phyloP scores from a whole-genome alignment of 805 yeast species.

The Barnettozyma siamensis region DNA sequence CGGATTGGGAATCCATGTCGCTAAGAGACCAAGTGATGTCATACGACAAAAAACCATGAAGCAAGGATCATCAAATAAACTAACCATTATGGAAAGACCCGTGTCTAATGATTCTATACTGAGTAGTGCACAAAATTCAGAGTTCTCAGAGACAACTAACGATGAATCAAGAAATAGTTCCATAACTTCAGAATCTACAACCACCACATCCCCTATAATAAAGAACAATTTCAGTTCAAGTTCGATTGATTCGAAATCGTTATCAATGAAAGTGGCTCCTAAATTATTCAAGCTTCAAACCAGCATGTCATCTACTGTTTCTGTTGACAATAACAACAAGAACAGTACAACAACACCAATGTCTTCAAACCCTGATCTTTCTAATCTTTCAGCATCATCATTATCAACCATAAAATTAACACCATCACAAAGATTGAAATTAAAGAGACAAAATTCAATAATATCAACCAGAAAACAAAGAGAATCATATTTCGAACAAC shows the following conservation, averaged over 20 bases:
- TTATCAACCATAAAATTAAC: constrained; percentile 26
- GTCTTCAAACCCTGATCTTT: constrained; percentile 3
- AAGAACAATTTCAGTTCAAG: constrained; percentile 1
- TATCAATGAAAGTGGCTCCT: constrained; percentile 1
- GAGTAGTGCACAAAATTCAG: constrained; percentile 10
- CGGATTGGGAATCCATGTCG: constrained; percentile 18
- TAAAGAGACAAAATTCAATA: constrained; percentile 33
- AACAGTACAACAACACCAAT: constrained; percentile 1
- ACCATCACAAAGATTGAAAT: constrained; percentile 37
- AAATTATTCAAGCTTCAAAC: not conserved
- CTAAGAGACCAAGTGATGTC: constrained; percentile 24
- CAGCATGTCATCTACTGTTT: too few relatives aligned
- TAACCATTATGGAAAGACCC: constrained; percentile 20
- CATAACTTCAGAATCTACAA: constrained; percentile 21
- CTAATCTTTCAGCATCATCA: constrained; percentile 9
- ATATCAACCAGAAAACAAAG: constrained; percentile 29
- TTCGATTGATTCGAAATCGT: not conserved
- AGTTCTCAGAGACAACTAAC: constrained; percentile 15
- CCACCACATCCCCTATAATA: constrained; percentile 16
- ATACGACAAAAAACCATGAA: constrained; percentile 11
- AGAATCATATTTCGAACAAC: constrained; percentile 35
- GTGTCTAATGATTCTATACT: constrained; percentile 26
- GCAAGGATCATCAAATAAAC: constrained; percentile 10
- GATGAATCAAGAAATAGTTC: constrained; percentile 24
- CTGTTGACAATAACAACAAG: not conserved